Conservation (phyloP, 164 flowering plant species). For the Magnolia officinalis region DNA sequence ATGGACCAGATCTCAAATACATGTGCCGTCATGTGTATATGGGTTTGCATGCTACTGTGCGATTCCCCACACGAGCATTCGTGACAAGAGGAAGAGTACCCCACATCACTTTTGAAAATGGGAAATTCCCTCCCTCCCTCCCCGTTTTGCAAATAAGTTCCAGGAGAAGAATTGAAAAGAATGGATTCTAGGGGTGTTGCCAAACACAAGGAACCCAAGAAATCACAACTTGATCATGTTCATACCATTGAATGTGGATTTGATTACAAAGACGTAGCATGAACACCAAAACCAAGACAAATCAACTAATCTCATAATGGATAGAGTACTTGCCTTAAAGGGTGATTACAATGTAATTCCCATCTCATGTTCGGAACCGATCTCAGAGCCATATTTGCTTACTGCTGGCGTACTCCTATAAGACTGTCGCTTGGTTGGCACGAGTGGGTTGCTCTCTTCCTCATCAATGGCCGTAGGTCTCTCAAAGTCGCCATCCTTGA, state of each 20-base stretch:
- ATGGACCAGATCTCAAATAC: no score
- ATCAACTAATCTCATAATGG: background rate
- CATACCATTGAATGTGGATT: background rate
- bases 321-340: background rate
- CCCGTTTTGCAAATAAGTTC: no score
- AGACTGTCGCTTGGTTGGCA: constrained; percentile 57
- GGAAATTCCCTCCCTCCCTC: no score
- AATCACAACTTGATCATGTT: background rate
- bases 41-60: no score
- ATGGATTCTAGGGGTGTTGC: no score
- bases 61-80: no score
- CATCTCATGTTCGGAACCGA: constrained; percentile 25
- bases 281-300: background rate
- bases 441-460: constrained; percentile 60
- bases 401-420: constrained; percentile 21
- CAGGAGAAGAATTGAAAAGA: no score
- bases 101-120: no score
- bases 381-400: constrained; percentile 43
- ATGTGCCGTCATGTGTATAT: no score
- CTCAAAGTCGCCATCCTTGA: constrained; percentile 46
- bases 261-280: background rate
- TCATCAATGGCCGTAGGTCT: constrained; percentile 37
- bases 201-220: background rate
- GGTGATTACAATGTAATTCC: background rate
- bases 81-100: no score